Evolutionary conservation across 2,329 filamentous ascomycete species (phyloP).

Genomic region (Zelopaecilomyces penicillatus): DNA sequence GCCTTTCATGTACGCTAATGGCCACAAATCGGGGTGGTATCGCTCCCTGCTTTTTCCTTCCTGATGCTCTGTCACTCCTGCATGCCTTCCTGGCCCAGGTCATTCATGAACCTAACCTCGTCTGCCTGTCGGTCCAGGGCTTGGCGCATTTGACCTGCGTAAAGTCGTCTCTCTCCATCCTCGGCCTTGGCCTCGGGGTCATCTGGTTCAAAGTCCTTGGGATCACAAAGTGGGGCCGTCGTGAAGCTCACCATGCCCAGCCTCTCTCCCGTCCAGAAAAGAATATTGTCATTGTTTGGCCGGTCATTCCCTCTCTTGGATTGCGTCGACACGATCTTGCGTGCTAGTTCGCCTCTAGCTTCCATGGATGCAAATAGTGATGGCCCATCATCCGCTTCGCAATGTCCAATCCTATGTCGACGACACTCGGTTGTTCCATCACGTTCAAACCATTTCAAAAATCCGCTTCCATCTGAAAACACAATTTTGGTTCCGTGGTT

Average conservation of each 20-base stretch:
- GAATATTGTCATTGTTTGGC: conserved; percentile 55
- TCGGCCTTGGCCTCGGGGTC: conserved; percentile 36
- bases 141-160: conserved; percentile 63
- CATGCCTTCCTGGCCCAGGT: conserved; percentile 35
- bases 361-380: conserved; percentile 45
- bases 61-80: too few relatives aligned
- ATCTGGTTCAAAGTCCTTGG: conserved; percentile 41
- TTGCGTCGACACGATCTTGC: conserved; percentile 64
- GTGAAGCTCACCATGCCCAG: conserved; percentile 65
- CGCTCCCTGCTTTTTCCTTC: too few relatives aligned
- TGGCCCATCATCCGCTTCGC: conserved; percentile 35
- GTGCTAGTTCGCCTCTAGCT: conserved; percentile 62
- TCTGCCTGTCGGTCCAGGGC: conserved; percentile 71
- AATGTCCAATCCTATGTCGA: conserved; percentile 46
- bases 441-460: conserved; percentile 83
- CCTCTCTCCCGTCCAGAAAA: conserved; percentile 84
- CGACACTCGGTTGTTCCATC: conserved; percentile 61
- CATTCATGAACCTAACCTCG: conserved; percentile 66
- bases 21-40: too few relatives aligned
- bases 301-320: conserved; percentile 23
- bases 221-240: conserved; percentile 36
- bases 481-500: conserved; percentile 77
- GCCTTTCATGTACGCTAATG: too few relatives aligned
- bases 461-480: conserved; percentile 75
- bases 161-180: conserved; percentile 49